Conservation (phyloP, 306 rosid genomes). For the Castanea sativa region DNA sequence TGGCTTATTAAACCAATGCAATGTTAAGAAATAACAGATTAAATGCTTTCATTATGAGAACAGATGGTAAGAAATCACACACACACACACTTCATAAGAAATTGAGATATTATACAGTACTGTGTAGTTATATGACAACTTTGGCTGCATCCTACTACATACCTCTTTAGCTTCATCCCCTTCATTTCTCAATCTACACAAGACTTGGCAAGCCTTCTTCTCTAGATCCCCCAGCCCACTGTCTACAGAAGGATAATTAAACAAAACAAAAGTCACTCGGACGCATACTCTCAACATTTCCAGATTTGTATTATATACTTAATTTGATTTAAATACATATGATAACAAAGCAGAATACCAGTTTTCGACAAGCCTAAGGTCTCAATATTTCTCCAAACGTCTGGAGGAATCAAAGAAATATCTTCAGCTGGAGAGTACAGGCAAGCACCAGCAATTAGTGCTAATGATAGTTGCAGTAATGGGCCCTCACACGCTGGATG, state of each 20-base stretch:
- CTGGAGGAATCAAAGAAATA: slow-evolving; percentile 72
- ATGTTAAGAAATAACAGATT: not conserved
- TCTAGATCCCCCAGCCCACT: slow-evolving; percentile 70
- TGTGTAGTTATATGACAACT: slow-evolving; percentile 1
- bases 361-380: slow-evolving; percentile 53
- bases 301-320: slow-evolving; percentile 3
- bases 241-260: slow-evolving; percentile 41
- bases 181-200: slow-evolving; percentile 69
- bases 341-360: slow-evolving; percentile 43
- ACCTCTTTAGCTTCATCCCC: slow-evolving; percentile 83
- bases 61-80: not conserved
- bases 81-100: not conserved
- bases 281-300: slow-evolving; percentile 9
- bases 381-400: slow-evolving; percentile 74
- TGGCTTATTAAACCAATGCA: slow-evolving; percentile 2
- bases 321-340: slow-evolving; percentile 9
- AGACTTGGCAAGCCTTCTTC: slow-evolving; percentile 71
- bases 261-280: not conserved
- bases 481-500: slow-evolving; percentile 66
- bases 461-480: slow-evolving; percentile 69
- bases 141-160: slow-evolving; percentile 25
- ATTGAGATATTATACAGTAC: not conserved
- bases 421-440: slow-evolving; percentile 75
- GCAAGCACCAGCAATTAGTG: slow-evolving; percentile 78
- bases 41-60: not conserved